Evolutionary conservation across 345 rosid species (phyloP).

Genomic region (Mallotus nudiflorus): DNA sequence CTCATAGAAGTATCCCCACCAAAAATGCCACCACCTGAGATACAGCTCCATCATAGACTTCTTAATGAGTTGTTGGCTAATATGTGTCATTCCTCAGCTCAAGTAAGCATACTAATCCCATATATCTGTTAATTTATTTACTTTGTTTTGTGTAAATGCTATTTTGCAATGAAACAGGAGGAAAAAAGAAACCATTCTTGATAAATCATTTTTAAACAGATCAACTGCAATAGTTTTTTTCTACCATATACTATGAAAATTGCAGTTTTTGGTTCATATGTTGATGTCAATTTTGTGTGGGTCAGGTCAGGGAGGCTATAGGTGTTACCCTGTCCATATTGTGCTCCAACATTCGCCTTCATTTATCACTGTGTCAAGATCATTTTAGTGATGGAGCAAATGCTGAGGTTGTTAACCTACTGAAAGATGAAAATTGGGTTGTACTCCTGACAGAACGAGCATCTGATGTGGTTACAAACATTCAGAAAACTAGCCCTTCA

Average conservation of each 20-base stretch:
- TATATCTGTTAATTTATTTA: not conserved
- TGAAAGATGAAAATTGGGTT: slow-evolving; percentile 65
- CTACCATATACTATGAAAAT: not conserved
- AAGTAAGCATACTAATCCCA: slow-evolving; percentile 52
- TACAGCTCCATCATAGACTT: slow-evolving; percentile 65
- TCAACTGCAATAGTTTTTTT: not conserved
- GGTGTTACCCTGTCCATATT: slow-evolving; percentile 82
- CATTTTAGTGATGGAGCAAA: slow-evolving; percentile 47
- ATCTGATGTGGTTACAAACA: slow-evolving; percentile 65
- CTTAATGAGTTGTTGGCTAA: slow-evolving; percentile 72
- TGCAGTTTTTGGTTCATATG: slow-evolving; percentile 5
- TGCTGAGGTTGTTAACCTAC: slow-evolving; percentile 37
- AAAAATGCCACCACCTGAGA: slow-evolving; percentile 74
- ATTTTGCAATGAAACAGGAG: not conserved
- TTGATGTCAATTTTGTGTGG: slow-evolving; percentile 23
- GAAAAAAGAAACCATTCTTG: not conserved
- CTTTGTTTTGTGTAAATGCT: not conserved
- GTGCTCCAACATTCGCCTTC: slow-evolving; percentile 86
- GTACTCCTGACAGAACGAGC: slow-evolving; percentile 61
- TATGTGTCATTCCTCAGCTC: slow-evolving; percentile 98
- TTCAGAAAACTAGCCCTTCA: slow-evolving; percentile 65
- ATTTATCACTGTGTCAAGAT: slow-evolving; percentile 43
- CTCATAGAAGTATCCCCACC: slow-evolving; percentile 86
- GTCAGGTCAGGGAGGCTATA: slow-evolving; percentile 92
- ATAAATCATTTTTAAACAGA: not conserved